Conservation (phyloP, 495 filamentous ascomycete species). For the Penicillium soppii region DNA sequence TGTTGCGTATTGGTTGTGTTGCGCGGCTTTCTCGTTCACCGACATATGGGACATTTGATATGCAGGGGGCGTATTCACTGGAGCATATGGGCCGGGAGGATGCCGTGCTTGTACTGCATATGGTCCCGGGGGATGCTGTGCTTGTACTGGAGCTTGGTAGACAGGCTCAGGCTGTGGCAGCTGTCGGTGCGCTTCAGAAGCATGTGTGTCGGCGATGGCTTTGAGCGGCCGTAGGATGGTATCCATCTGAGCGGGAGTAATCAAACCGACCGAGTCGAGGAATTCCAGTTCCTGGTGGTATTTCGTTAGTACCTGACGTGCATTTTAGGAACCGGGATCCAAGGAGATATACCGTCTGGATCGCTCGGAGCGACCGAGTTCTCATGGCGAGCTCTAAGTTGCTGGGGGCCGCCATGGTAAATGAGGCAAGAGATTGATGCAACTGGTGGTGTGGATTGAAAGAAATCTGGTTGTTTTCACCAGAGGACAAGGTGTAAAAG, state of each 20-base stretch:
- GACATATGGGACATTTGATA: constrained; percentile 47
- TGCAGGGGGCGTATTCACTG: constrained; percentile 41
- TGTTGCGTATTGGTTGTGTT: constrained; percentile 50
- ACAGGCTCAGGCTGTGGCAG: constrained; percentile 25
- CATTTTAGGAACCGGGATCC: constrained; percentile 2
- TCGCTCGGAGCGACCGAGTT: constrained; percentile 80
- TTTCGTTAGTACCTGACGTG: constrained; percentile 5
- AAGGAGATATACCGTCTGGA: constrained; percentile 68
- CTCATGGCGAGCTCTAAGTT: constrained; percentile 52
- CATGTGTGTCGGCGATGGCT: constrained; percentile 46
- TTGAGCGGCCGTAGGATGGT: constrained; percentile 74
- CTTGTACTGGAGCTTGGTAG: constrained; percentile 27
- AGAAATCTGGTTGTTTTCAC: too few relatives aligned
- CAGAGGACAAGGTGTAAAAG: neutral
- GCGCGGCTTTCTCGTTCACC: constrained; percentile 54
- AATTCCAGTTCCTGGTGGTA: constrained; percentile 81
- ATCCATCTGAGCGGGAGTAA: constrained; percentile 68
- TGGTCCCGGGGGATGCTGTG: constrained; percentile 34
- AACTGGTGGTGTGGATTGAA: too few relatives aligned
- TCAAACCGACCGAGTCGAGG: constrained; percentile 73
- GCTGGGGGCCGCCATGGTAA: constrained; percentile 38
- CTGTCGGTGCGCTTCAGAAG: constrained; percentile 15
- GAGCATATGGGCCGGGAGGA: constrained; percentile 38
- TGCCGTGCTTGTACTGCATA: constrained; percentile 42
- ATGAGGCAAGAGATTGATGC: neutral